Evolutionary conservation across 106 monocot genomes (phyloP).

Genomic region (Dioscorea zingiberensis): DNA sequence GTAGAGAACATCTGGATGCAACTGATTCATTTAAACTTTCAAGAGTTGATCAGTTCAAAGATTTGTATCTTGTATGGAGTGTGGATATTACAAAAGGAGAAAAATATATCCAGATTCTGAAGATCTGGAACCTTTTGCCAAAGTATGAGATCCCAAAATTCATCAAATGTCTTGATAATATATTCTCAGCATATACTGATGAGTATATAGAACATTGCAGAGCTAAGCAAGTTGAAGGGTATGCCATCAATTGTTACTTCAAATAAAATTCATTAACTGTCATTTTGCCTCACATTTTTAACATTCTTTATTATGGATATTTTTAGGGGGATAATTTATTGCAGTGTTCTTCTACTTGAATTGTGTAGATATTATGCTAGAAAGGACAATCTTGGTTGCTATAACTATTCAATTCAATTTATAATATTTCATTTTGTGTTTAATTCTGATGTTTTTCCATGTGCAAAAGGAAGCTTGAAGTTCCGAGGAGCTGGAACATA

Average conservation of each 20-base stretch:
- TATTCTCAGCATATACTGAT: conserved; percentile 46
- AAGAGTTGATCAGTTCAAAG: conserved; percentile 24
- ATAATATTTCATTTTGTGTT: neutral
- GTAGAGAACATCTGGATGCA: neutral
- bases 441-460: neutral
- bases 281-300: too few species aligned
- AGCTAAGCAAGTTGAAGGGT: conserved; percentile 31
- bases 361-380: too few species aligned
- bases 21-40: conserved; percentile 21
- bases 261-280: neutral
- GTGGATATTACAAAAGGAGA: conserved; percentile 33
- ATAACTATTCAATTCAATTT: too few species aligned
- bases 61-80: conserved; percentile 39
- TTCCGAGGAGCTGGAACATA: conserved; percentile 14
- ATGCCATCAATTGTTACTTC: neutral
- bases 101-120: conserved; percentile 38
- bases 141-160: conserved; percentile 12
- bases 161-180: conserved; percentile 22
- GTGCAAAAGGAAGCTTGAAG: conserved; percentile 9
- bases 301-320: too few species aligned
- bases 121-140: conserved; percentile 41
- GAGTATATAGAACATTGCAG: conserved; percentile 32
- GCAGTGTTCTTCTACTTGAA: too few species aligned
- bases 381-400: too few species aligned
- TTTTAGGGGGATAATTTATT: too few species aligned